Base-by-base conservation (phyloP, 306 rosid species). In the Rubus parviflorus region DNA sequence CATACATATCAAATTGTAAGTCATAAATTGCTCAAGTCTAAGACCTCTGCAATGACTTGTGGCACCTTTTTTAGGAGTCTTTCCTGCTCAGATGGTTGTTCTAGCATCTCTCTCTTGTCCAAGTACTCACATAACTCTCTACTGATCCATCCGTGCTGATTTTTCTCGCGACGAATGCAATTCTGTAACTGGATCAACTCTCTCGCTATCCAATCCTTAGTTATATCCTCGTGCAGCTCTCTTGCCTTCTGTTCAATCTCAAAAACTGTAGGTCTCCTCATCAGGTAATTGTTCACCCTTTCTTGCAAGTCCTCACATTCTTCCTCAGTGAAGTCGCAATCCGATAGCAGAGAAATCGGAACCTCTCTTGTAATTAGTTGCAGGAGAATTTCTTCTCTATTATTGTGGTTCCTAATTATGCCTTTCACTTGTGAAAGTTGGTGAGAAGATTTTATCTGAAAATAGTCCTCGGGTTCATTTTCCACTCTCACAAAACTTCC, bases 321-420 rank as follows among this genome's bases (percentile, higher is more conserved):
- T 11, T 61, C 97, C 91, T 93, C 89, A 9, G 88, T 89, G 78
- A 93, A 62, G 72, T 89, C 92, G 43, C 77, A 83, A 75, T 90
- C 92, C 16, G 90, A 89, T 8, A 90, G 87, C 77, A 80, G 81
- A 22, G 86, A 80, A 46, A 90, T 66, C 35, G 75, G 77, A 63
- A 90, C 74, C 25, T 82, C 72, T 37, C 77, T 42, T 57, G 72
- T 56, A 58, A 69, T 45, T 73, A 89, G 87, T 85, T 82, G 77
- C 83, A 93, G 70, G 83, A 80, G 85, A 41, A 80, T 35, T 64
- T 17, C 47, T 73, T 47, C 84, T 30, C 43, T 40, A 47, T 64
- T 70, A 16, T 62, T 42, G 19, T 9, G 46, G 77, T 80, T 72
- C 62, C 57, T 82, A 35, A 5, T 17, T 49, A 64, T 38, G 14